Percentiles rank a stretch among this genome's conserved stretches.
phyloP scores from a whole-genome alignment of 1,139 yeast species.

The Zygosaccharomyces sapae region DNA sequence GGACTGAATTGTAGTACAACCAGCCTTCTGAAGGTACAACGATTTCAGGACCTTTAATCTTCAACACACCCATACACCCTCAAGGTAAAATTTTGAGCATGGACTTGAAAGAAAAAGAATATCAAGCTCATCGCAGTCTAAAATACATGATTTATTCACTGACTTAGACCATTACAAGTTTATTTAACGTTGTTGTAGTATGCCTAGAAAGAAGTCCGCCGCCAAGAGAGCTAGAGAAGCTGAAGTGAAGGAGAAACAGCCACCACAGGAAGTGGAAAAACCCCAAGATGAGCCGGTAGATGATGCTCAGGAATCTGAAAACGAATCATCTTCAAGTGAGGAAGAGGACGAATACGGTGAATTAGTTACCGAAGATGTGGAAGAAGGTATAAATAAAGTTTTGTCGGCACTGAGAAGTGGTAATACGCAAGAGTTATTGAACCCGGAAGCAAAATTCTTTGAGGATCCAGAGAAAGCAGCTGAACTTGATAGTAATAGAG shows the following conservation, averaged over 20 bases:
- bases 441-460: constrained; percentile 67
- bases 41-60: constrained; percentile 3
- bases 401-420: constrained; percentile 63
- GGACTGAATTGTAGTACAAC: neutral
- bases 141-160: neutral
- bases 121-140: constrained; percentile 15
- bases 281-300: constrained; percentile 18
- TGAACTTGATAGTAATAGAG: constrained; percentile 26
- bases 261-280: constrained; percentile 7
- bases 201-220: constrained; percentile 92
- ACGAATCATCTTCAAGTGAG: constrained; percentile 43
- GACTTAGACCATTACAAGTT: neutral
- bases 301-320: constrained; percentile 29
- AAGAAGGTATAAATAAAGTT: constrained; percentile 70
- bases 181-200: constrained; percentile 27
- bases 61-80: constrained; percentile 6
- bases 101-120: constrained; percentile 2
- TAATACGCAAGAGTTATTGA: constrained; percentile 56
- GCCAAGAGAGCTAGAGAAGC: constrained; percentile 69
- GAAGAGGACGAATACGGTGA: constrained; percentile 95
- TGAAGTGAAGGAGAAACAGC: constrained; percentile 23
- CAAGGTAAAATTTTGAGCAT: constrained; percentile 7
- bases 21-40: neutral
- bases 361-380: constrained; percentile 79
- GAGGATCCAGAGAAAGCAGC: constrained; percentile 51